Evolutionary conservation across 75 land plant genomes (phyloP), one percentile per base, ranked within the genome.

Genomic region (Ceratopteris richardii): DNA sequence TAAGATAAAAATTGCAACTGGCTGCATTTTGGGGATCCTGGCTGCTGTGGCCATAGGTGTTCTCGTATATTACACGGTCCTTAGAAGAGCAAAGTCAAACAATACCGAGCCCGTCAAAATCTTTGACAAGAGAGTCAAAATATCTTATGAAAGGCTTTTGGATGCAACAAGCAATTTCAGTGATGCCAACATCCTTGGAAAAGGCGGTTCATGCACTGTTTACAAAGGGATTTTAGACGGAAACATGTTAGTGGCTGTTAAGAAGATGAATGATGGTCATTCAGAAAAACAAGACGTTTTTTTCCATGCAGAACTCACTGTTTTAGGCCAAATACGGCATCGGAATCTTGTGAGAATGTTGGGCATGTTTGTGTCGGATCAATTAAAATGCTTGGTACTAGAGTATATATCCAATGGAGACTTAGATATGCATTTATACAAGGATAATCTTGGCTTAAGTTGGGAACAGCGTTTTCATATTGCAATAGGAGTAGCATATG

Each of bases 401-500:
- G 76, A 86, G 54, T 90, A 65, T 64, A 42, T 90, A 48, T 63
- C 73, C 23, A 83, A 75, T 22, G 96, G 96, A 0, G 80, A 78
- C 59, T 61, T 90, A 20, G 72, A 71, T 9, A 61, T 51, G 1
- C 72, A 65, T 7, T 29, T 86, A 56, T 28, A 81, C 25, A 21
- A 36, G 90, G 86, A 69, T 72, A 21, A 44, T 64, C 1, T 29
- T 85, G 59, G 1, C 9, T 26, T 52, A 28, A 52, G 29, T 12
- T 52, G 54, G 54, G 28, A 52, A 1, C 28, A 12, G 24, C 54
- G 54, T 18, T 23, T 52, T 14, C 28, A 20, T 5, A 39, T 64
- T 5, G 58, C 47, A 1, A 1, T 22, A 4, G 58, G 47, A n/a
- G 20, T 64, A 2, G 57, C 66, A 13, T n/a, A 64, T 0, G 36